Percentiles rank a stretch among this genome's conserved stretches.
Evolutionary conservation across 2,329 filamentous ascomycete genomes (phyloP).

Genomic region (Paraconiothyrium brasiliense): DNA sequence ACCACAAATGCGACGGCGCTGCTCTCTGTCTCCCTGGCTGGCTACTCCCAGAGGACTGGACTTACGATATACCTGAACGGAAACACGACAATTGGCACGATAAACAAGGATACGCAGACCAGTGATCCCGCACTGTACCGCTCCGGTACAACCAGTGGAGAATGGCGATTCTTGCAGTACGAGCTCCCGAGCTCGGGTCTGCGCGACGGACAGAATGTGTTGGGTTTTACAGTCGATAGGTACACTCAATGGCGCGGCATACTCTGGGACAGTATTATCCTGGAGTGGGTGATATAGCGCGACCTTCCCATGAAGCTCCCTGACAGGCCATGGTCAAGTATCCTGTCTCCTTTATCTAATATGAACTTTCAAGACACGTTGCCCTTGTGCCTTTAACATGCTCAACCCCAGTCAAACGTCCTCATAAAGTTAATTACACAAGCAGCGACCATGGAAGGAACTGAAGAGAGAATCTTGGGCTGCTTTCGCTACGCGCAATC

Average conservation of each 20-base stretch:
- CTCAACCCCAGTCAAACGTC: too few species aligned
- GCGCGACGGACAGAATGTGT: slow-evolving; percentile 37
- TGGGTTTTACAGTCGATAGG: slow-evolving; percentile 42
- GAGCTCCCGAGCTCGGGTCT: slow-evolving; percentile 33
- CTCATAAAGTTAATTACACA: too few species aligned
- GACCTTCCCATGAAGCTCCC: too few species aligned
- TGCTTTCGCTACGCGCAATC: too few species aligned
- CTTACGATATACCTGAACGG: slow-evolving; percentile 49
- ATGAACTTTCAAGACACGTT: too few species aligned
- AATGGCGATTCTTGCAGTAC: slow-evolving; percentile 56
- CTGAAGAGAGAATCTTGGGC: too few species aligned
- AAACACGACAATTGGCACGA: slow-evolving; percentile 40
- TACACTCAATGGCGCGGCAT: slow-evolving; percentile 47
- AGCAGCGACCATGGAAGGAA: too few species aligned
- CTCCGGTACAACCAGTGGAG: slow-evolving; percentile 53
- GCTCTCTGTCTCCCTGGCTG: slow-evolving; percentile 53
- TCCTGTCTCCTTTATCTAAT: too few species aligned
- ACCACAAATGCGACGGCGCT: slow-evolving; percentile 27
- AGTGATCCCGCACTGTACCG: slow-evolving; percentile 52
- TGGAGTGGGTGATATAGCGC: slow-evolving; percentile 37
- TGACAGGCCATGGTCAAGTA: too few species aligned
- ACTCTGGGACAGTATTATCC: slow-evolving; percentile 48
- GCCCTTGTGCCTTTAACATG: too few species aligned
- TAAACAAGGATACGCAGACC: slow-evolving; percentile 38
- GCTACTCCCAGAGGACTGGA: slow-evolving; percentile 51